Evolutionary conservation across 164 flowering plant genomes (phyloP).

Genomic region (Kingdonia uniflora): DNA sequence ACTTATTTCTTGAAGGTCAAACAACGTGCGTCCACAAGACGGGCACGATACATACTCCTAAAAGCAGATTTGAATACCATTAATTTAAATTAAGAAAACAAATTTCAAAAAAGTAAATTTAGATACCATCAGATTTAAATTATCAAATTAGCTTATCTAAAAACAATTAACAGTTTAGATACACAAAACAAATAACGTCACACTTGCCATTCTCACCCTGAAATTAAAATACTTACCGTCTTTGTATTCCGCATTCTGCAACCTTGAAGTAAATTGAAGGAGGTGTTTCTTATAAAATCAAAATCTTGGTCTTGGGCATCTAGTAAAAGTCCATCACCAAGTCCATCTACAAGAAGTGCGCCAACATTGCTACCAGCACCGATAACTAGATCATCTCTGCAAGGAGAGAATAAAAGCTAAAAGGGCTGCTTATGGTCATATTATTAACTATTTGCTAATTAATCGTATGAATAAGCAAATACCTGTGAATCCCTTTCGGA

Average conservation of each 20-base stretch:
- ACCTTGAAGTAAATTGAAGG: slow-evolving; percentile 94
- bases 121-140: background rate
- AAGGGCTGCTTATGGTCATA: too few relatives aligned
- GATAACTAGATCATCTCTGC: slow-evolving; percentile 91
- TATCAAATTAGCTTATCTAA: background rate
- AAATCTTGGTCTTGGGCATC: slow-evolving; percentile 89
- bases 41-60: slow-evolving; percentile 99
- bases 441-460: too few relatives aligned
- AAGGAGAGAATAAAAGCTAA: background rate
- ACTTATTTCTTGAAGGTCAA: slow-evolving; percentile 95
- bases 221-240: slow-evolving; percentile 40
- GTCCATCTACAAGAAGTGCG: slow-evolving; percentile 92
- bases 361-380: slow-evolving; percentile 85
- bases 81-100: too few relatives aligned
- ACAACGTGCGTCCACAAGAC: slow-evolving; percentile 92
- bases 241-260: slow-evolving; percentile 99
- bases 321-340: slow-evolving; percentile 83
- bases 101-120: too few relatives aligned
- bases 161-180: background rate
- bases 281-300: slow-evolving; percentile 80
- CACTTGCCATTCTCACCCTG: too few relatives aligned
- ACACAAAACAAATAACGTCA: too few relatives aligned
- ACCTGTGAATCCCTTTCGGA: slow-evolving; percentile 69
- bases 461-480: slow-evolving; percentile 4
- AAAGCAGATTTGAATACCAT: slow-evolving; percentile 10